Evolutionary conservation across 2,329 filamentous ascomycete genomes (phyloP), one percentile per base, ranked within the genome.

Genomic region (Pyrenophora graminea): DNA sequence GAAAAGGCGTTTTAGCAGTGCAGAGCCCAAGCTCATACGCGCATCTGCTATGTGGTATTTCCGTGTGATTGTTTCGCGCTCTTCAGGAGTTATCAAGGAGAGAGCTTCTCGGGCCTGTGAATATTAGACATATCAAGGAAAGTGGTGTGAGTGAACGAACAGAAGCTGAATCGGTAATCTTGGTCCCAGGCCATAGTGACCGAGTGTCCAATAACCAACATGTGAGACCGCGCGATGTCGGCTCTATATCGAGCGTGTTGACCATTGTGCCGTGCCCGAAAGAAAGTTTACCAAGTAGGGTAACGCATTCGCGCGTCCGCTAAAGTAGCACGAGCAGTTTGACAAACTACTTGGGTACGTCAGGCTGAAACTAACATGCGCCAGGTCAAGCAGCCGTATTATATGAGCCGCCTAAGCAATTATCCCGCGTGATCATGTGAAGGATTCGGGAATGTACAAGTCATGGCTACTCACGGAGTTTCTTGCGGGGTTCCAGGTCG

Each of bases 11-110:
- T 93, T 93, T 53, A 92, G 78, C 42, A 93, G 80, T 37, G 86
- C 82, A 15, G 89, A 92, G 19, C 76, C 87, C 36, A 93, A 79
- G 41, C 83, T 82, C 81, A 91, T 87, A 68, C 88, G 88, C 45
- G 89, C 89, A 73, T 92, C 89, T 66, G 82, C 79, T 61, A 87
- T 76, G 70, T 86, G 84, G 74, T 84, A 83, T 74, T 84, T 90
- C 50, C 78, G 78, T 7, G 85, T 78, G 27, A 86, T 81, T 12
- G 74, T 72, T 44, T 79, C 70, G 54, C 81, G 82, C 68, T 91
- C 87, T 8, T 81, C 74, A 1, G 74, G 61, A 36, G 71, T 74
- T 54, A 81, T 64, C 15, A 80, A 62, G 1, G 61, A 37, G 48
- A 81, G 69, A 9, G 72, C 74, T 53, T 76, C 71, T 38, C 73